Base-by-base conservation (phyloP, 352 stramenopile species). In the Phytophthora colocasiae region DNA sequence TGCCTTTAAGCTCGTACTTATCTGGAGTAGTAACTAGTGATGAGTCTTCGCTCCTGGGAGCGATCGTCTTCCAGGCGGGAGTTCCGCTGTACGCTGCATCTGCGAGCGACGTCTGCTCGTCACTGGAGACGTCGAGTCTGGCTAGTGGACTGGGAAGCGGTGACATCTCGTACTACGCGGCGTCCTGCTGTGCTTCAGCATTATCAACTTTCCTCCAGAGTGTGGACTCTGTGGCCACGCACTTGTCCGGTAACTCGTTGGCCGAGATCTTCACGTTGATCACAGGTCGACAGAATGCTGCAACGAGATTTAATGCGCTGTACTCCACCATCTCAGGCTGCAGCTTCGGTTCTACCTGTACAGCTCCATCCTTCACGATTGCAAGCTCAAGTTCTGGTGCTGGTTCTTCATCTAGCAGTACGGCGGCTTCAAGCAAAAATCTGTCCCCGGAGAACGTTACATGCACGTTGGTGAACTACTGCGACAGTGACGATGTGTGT, bases 401-500 rank as follows among this genome's bases (percentile, higher is more conserved):
- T 51, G 44, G 71, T 3, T 58, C 67, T 1, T 72, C 59, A 17
- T 62, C 71, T 0, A 73, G 49, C 14, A 74, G 46, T 17, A 34
- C 49, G 0, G 59, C 56, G 1, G 48, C 58, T 17, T 17, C 51
- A 6, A 72, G 52, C 45, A 86, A 82, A 50, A 76, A 63, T 7
- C 19, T 50, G 6, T 80, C 83, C 39, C 73, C 77, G 0, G 56
- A 80, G 40, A 75, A 80, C 14, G 64, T 90, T 6, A 77, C 75
- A 17, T 92, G 83, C 54, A 80, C 65, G 22, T 75, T 71, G 10
- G 69, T 77, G 27, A 61, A 84, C 14, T 69, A 86, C 31, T 92
- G 83, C 49, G 69, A 90, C 56, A 71, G 64, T 12, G 66, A 85
- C 63, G 70, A 90, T 14, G 81, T 90, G 14, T 91, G 83, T 50